Evolutionary conservation across 2,329 filamentous ascomycete species (phyloP).

Genomic region (Xylariaceae sp.): DNA sequence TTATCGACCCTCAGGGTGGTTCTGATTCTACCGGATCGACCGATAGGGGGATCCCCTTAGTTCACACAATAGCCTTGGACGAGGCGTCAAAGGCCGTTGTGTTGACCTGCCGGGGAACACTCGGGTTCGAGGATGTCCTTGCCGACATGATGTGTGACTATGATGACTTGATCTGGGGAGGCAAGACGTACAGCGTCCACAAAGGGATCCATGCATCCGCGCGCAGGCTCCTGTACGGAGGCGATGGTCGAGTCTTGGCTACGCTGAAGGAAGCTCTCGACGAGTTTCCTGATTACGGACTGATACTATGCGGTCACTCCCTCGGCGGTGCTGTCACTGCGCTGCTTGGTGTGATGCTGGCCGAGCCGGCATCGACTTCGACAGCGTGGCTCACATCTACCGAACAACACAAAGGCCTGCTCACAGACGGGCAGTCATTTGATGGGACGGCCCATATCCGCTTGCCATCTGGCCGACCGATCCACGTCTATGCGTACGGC

Average conservation of each 20-base stretch:
- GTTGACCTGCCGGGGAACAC: slow-evolving; percentile 66
- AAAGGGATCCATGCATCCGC: slow-evolving; percentile 72
- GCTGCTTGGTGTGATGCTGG: slow-evolving; percentile 66
- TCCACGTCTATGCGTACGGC: slow-evolving; percentile 77
- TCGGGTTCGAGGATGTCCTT: slow-evolving; percentile 70
- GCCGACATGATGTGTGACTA: slow-evolving; percentile 74
- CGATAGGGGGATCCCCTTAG: slow-evolving; percentile 63
- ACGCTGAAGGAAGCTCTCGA: slow-evolving; percentile 63
- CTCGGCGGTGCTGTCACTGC: slow-evolving; percentile 67
- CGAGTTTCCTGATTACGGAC: slow-evolving; percentile 64
- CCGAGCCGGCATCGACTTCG: slow-evolving; percentile 53
- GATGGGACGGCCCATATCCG: slow-evolving; percentile 34
- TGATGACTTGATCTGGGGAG: slow-evolving; percentile 60
- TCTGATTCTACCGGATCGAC: slow-evolving; percentile 61
- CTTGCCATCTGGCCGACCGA: slow-evolving; percentile 63
- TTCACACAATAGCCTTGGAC: slow-evolving; percentile 70
- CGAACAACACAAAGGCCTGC: slow-evolving; percentile 38
- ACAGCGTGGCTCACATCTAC: slow-evolving; percentile 60
- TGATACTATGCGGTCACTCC: slow-evolving; percentile 66
- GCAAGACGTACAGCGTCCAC: slow-evolving; percentile 64
- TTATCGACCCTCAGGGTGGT: slow-evolving; percentile 64
- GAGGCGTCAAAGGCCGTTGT: slow-evolving; percentile 69
- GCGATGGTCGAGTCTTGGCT: slow-evolving; percentile 61
- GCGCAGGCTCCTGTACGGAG: slow-evolving; percentile 61
- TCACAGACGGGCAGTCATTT: slow-evolving; percentile 24